Conservation (phyloP, 1,139 yeast genomes). For the Kluyveromyces sp. region DNA sequence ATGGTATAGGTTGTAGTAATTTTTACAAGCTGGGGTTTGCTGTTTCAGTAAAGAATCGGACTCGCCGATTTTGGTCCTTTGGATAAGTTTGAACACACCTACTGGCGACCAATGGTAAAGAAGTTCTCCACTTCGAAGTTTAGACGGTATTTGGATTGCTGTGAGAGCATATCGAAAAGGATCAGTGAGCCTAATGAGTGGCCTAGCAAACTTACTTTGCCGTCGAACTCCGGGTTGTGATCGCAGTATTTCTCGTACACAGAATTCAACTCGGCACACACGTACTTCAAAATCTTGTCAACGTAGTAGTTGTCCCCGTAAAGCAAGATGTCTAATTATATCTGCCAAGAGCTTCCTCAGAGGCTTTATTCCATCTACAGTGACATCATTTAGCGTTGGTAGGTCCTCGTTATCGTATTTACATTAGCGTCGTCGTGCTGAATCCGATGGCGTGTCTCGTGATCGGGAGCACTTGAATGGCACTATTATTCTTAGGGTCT, state of each 20-base stretch:
- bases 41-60: slow-evolving; percentile 2
- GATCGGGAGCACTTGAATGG: slow-evolving; percentile 69
- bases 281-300: slow-evolving; percentile 55
- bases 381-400: slow-evolving; percentile 65
- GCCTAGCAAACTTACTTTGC: slow-evolving; percentile 75
- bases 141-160: slow-evolving; percentile 46
- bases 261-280: slow-evolving; percentile 61
- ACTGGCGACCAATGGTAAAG: slow-evolving; percentile 80
- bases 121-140: slow-evolving; percentile 66
- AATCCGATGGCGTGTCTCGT: slow-evolving; percentile 68
- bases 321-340: slow-evolving; percentile 72
- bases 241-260: slow-evolving; percentile 53
- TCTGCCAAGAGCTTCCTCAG: slow-evolving; percentile 76
- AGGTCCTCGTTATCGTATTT: slow-evolving; percentile 28
- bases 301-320: slow-evolving; percentile 75
- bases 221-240: slow-evolving; percentile 68
- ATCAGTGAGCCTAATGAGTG: slow-evolving; percentile 91
- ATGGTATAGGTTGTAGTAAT: slow-evolving; percentile 72
- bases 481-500: slow-evolving; percentile 39
- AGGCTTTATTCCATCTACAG: slow-evolving; percentile 74
- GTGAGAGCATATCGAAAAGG: slow-evolving; percentile 63
- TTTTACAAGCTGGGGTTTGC: slow-evolving; percentile 43
- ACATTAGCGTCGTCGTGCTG: slow-evolving; percentile 35
- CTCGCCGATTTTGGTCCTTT: slow-evolving; percentile 43
- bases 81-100: slow-evolving; percentile 73